Conservation (phyloP, 768 basidiomycete genomes). For the Leucocoprinus birnbaumii region DNA sequence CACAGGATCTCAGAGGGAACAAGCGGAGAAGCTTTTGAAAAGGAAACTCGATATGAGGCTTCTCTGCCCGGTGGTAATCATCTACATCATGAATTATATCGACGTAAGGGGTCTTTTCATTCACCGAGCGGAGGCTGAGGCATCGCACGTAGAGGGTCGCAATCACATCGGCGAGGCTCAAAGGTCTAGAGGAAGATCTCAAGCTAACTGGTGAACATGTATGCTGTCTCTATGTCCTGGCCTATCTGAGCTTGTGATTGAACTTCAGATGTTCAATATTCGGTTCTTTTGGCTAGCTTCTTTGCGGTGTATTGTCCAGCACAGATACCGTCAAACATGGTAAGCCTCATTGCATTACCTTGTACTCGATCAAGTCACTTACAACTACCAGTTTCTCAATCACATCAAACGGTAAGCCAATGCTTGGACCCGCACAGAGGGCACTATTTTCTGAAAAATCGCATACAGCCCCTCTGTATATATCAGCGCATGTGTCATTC, state of each 20-base stretch:
- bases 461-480: constrained; percentile 53
- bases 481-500: constrained; percentile 55
- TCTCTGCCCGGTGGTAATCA: constrained; percentile 53
- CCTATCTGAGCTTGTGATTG: not conserved
- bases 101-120: constrained; percentile 36
- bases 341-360: constrained; percentile 15
- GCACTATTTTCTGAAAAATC: not conserved
- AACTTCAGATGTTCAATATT: constrained; percentile 24
- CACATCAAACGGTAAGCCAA: constrained; percentile 43
- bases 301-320: constrained; percentile 57
- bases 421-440: not conserved
- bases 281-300: constrained; percentile 22
- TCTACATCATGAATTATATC: constrained; percentile 68
- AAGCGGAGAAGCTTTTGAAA: constrained; percentile 43
- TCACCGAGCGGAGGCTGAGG: not conserved
- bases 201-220: constrained; percentile 41
- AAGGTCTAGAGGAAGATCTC: constrained; percentile 49
- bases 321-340: constrained; percentile 70
- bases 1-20: constrained; percentile 23
- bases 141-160: constrained; percentile 33
- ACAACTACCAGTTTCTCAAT: constrained; percentile 43
- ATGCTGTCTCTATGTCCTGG: no score
- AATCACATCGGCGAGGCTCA: constrained; percentile 45
- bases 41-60: constrained; percentile 55
- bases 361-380: not conserved